phyloP scores from a whole-genome alignment of 306 rosid species.

The Trifolium dubium region DNA sequence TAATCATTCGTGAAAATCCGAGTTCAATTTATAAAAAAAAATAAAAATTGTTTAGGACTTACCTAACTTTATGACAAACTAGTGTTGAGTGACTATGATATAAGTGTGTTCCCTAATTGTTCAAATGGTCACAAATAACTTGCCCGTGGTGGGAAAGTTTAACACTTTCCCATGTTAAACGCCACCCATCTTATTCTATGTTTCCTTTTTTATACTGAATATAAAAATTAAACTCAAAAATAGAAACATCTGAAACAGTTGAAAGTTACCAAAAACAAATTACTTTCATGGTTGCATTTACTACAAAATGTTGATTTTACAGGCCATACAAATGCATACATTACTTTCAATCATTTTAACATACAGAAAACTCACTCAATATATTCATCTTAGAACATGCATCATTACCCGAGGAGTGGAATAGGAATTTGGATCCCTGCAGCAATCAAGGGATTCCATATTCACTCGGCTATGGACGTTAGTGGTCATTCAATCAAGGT shows the following conservation, averaged over 20 bases:
- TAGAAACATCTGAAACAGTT: not conserved
- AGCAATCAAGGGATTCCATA: not conserved
- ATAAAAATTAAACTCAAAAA: constrained; percentile 5
- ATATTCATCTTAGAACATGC: constrained; percentile 49
- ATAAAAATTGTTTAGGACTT: no score
- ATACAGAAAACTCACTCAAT: constrained; percentile 49
- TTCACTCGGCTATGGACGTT: not conserved
- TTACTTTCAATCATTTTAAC: constrained; percentile 48
- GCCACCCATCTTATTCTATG: not conserved
- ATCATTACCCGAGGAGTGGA: constrained; percentile 42
- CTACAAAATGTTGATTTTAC: constrained; percentile 54
- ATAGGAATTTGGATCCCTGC: constrained; percentile 46
- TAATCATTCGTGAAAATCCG: no score
- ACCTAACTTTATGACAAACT: no score
- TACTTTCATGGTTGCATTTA: constrained; percentile 36
- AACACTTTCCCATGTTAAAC: no score
- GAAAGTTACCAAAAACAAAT: constrained; percentile 27
- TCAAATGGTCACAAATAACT: no score
- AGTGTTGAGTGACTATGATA: no score
- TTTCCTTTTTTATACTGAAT: not conserved
- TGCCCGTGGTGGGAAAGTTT: no score
- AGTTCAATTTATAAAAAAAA: no score
- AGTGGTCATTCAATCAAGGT: not conserved
- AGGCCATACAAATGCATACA: constrained; percentile 47
- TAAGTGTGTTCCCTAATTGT: no score